These are phyloP conservation scores for Cryphonectria japonica DNA, from an alignment of 2,329 filamentous ascomycete genomes.

Conservation along the genomic window DNA sequence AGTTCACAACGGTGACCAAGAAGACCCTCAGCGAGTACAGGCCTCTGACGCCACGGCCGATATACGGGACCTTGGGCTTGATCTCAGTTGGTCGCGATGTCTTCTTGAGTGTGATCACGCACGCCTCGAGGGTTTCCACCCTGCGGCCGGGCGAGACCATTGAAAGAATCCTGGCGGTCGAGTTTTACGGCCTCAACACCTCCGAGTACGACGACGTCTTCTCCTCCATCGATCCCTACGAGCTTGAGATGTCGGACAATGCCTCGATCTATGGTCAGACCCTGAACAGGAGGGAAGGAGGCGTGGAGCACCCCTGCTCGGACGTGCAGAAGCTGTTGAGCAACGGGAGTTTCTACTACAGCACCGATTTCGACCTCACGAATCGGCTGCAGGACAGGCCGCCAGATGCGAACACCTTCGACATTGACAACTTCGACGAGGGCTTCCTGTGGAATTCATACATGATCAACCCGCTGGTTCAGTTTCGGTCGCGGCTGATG, in stretches of 20 bases:
- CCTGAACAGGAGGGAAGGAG: slow-evolving; percentile 68
- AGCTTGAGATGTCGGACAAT: slow-evolving; percentile 53
- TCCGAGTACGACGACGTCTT: slow-evolving; percentile 82
- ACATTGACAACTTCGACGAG: slow-evolving; percentile 90
- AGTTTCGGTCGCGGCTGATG: slow-evolving; percentile 83
- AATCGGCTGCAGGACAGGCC: slow-evolving; percentile 87
- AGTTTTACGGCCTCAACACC: slow-evolving; percentile 91
- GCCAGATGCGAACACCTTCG: slow-evolving; percentile 76
- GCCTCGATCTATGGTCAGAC: slow-evolving; percentile 53
- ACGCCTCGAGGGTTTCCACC: slow-evolving; percentile 76
- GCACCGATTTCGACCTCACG: slow-evolving; percentile 96
- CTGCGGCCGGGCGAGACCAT: slow-evolving; percentile 87
- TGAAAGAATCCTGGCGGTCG: slow-evolving; percentile 82
- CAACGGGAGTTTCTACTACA: slow-evolving; percentile 97
- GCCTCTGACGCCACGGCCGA: slow-evolving; percentile 71
- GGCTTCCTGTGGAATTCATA: slow-evolving; percentile 97
- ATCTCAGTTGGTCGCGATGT: slow-evolving; percentile 84
- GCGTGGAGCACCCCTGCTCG: slow-evolving; percentile 84
- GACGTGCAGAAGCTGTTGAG: slow-evolving; percentile 89
- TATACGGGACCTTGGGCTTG: slow-evolving; percentile 85
- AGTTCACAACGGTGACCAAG: slow-evolving; percentile 70
- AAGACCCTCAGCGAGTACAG: slow-evolving; percentile 77
- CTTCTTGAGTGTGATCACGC: slow-evolving; percentile 88
- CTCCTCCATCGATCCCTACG: slow-evolving; percentile 53
- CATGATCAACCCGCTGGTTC: slow-evolving; percentile 91